Evolutionary conservation across 345 rosid genomes (phyloP).

Genomic region (Diplotaxis tenuifolia): DNA sequence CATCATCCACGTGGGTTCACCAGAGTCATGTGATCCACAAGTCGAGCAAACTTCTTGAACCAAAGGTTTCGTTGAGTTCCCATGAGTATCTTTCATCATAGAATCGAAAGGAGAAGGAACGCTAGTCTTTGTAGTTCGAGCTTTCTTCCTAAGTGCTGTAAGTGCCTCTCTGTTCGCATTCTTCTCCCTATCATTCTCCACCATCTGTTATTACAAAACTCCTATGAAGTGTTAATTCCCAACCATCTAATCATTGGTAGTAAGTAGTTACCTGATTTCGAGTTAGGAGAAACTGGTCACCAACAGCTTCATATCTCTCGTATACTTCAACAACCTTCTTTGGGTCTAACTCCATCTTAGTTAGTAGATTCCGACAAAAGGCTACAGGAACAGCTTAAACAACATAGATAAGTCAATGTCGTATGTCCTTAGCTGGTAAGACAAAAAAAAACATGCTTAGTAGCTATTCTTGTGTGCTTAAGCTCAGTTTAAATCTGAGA

Average conservation of each 20-base stretch:
- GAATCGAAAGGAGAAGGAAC: constrained; percentile 62
- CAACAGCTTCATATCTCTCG: constrained; percentile 68
- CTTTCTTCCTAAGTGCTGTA: constrained; percentile 72
- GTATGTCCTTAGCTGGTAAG: not conserved
- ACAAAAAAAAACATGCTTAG: not conserved
- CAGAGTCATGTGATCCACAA: constrained; percentile 68
- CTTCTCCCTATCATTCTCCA: constrained; percentile 71
- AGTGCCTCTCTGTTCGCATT: constrained; percentile 81
- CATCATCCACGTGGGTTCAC: constrained; percentile 78
- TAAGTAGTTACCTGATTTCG: constrained; percentile 51
- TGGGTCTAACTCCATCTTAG: constrained; percentile 57
- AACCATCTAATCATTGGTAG: not conserved
- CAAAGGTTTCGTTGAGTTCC: constrained; percentile 40
- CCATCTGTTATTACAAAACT: constrained; percentile 35
- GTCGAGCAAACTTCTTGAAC: constrained; percentile 67
- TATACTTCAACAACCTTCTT: constrained; percentile 47
- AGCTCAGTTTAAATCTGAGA: not conserved
- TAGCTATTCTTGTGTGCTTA: not conserved
- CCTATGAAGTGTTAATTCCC: not conserved
- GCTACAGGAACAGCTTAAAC: too few relatives aligned
- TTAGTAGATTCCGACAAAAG: too few relatives aligned
- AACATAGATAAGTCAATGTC: not conserved
- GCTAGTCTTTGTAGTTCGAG: constrained; percentile 72
- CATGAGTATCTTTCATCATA: constrained; percentile 58
- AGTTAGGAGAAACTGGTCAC: constrained; percentile 61